Evolutionary conservation across 495 filamentous ascomycete genomes (phyloP).

Genomic region (Margaritispora aquatica): DNA sequence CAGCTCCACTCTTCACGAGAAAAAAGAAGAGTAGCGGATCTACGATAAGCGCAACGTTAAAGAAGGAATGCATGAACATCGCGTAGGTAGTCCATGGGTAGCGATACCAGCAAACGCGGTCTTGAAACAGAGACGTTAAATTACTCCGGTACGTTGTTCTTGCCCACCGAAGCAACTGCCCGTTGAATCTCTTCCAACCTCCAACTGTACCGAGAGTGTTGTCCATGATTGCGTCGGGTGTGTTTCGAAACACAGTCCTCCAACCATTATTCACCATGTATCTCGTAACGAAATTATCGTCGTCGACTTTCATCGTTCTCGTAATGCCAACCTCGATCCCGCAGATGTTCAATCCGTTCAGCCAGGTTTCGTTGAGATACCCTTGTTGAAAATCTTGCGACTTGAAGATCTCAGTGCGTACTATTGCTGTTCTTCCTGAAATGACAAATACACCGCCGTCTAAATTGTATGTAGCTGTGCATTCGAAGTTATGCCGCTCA

Average conservation of each 20-base stretch:
- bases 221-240: conserved; percentile 47
- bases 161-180: conserved; percentile 54
- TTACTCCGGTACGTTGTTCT: conserved; percentile 65
- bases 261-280: conserved; percentile 50
- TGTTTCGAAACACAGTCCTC: conserved; percentile 58
- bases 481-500: conserved; percentile 52
- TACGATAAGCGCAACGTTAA: conserved; percentile 51
- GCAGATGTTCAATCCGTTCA: conserved; percentile 27
- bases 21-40: conserved; percentile 29
- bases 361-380: conserved; percentile 52
- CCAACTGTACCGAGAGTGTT: conserved; percentile 49
- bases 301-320: conserved; percentile 50
- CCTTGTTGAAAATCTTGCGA: conserved; percentile 38
- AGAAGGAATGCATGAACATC: conserved; percentile 51
- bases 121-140: conserved; percentile 45
- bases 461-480: conserved; percentile 43
- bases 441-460: conserved; percentile 52
- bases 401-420: conserved; percentile 41
- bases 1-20: background rate
- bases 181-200: conserved; percentile 42
- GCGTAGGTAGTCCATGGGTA: conserved; percentile 60
- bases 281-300: conserved; percentile 66
- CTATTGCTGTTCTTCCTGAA: conserved; percentile 45
- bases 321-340: background rate
- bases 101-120: conserved; percentile 29